Conservation (phyloP, 2,329 filamentous ascomycete species). For the Aspergillus transmontanensis region DNA sequence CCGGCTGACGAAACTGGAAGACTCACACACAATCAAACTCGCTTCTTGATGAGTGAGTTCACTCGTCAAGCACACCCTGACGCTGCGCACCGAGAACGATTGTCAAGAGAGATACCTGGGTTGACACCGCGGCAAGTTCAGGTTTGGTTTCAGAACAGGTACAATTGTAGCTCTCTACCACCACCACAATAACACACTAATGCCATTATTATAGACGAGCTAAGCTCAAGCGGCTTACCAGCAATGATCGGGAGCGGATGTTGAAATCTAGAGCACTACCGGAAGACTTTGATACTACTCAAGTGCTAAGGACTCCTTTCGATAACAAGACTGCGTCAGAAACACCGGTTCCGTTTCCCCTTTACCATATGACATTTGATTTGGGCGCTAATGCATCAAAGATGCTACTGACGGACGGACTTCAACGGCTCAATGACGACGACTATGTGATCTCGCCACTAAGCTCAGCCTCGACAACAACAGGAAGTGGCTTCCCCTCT, state of each 20-base stretch:
- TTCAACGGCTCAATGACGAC: slow-evolving; percentile 37
- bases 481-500: slow-evolving; percentile 38
- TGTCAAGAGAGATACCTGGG: slow-evolving; percentile 88
- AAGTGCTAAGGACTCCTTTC: slow-evolving; percentile 59
- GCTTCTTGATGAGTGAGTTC: slow-evolving; percentile 96
- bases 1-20: slow-evolving; percentile 48
- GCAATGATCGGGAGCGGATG: slow-evolving; percentile 63
- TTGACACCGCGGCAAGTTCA: slow-evolving; percentile 91
- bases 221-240: slow-evolving; percentile 63
- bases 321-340: slow-evolving; percentile 50
- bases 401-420: slow-evolving; percentile 37
- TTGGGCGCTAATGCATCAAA: slow-evolving; percentile 36
- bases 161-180: slow-evolving; percentile 34
- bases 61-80: slow-evolving; percentile 93
- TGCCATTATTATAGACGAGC: slow-evolving; percentile 50
- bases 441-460: slow-evolving; percentile 43
- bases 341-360: slow-evolving; percentile 52
- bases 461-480: slow-evolving; percentile 38
- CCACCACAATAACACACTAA: slow-evolving; percentile 13
- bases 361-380: slow-evolving; percentile 40
- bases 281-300: slow-evolving; percentile 62
- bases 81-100: slow-evolving; percentile 81
- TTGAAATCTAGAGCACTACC: slow-evolving; percentile 62
- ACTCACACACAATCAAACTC: slow-evolving; percentile 94
- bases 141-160: slow-evolving; percentile 99